A percentile compares a stretch with the other conserved stretches of the same genome.
phyloP scores from a whole-genome alignment of 495 filamentous ascomycete species.

The Penicillium soppii region DNA sequence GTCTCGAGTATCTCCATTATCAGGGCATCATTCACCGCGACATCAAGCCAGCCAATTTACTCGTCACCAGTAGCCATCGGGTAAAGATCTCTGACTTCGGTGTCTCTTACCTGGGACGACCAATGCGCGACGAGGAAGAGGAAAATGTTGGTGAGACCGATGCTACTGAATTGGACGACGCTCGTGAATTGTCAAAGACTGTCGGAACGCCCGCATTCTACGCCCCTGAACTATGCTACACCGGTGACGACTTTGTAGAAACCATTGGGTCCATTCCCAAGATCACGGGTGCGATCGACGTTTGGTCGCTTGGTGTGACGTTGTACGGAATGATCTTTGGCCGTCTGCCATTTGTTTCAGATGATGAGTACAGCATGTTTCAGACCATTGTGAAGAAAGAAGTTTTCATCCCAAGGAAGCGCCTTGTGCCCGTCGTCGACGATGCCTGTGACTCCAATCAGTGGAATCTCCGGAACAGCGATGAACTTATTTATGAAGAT shows the following conservation, averaged over 20 bases:
- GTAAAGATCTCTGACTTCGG: constrained; percentile 99
- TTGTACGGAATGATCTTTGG: constrained; percentile 94
- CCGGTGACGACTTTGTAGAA: constrained; percentile 51
- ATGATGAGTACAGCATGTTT: constrained; percentile 89
- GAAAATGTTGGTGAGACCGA: constrained; percentile 82
- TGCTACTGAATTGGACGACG: constrained; percentile 80
- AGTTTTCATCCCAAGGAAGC: constrained; percentile 77
- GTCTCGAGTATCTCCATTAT: constrained; percentile 93
- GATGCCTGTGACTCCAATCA: constrained; percentile 46
- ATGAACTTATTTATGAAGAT: constrained; percentile 80
- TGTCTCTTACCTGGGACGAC: constrained; percentile 91
- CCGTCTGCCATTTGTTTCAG: constrained; percentile 86
- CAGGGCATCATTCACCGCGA: constrained; percentile 97
- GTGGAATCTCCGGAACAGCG: constrained; percentile 51
- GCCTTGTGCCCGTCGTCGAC: constrained; percentile 72
- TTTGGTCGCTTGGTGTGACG: constrained; percentile 96
- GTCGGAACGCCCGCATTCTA: constrained; percentile 98
- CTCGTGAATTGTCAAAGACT: constrained; percentile 93
- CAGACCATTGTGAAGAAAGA: constrained; percentile 86
- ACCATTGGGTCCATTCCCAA: constrained; percentile 42
- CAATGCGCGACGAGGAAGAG: constrained; percentile 72
- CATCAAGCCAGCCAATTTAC: constrained; percentile 97
- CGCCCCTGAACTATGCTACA: constrained; percentile 94
- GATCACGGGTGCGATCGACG: constrained; percentile 79
- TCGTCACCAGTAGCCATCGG: constrained; percentile 79